These are phyloP conservation scores for Coemansia javaensis DNA, from an alignment of 192 early-diverging fungal species.

Conservation along the genomic window DNA sequence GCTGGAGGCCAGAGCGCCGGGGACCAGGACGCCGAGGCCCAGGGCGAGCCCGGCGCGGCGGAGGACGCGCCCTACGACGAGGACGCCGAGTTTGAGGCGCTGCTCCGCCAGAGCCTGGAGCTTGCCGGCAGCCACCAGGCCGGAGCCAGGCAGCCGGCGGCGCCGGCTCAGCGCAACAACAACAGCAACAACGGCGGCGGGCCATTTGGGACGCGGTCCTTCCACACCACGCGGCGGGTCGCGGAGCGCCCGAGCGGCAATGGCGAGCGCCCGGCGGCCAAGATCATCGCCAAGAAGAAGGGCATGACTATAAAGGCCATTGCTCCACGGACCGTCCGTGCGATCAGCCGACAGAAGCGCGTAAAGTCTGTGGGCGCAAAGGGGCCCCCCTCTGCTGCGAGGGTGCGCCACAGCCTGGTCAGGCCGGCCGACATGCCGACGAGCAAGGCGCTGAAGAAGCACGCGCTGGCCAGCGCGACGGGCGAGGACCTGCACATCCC, in stretches of 20 bases:
- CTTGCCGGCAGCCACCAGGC: not conserved
- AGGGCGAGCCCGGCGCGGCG: not conserved
- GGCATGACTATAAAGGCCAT: not conserved
- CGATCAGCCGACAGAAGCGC: no score
- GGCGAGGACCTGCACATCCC: conserved; percentile 17
- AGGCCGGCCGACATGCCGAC: conserved; percentile 4
- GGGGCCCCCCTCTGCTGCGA: no score
- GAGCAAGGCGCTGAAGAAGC: conserved; percentile 4
- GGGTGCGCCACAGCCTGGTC: no score
- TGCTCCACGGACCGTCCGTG: no score
- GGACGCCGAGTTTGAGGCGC: conserved; percentile 37
- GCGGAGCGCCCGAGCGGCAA: no score
- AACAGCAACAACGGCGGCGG: not conserved
- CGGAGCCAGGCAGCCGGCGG: not conserved
- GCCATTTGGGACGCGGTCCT: conserved; percentile 17
- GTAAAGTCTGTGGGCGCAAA: no score
- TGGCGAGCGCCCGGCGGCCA: not conserved
- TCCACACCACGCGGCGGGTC: conserved; percentile 12
- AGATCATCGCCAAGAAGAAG: not conserved
- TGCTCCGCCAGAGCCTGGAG: conserved; percentile 38
- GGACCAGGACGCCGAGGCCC: not conserved
- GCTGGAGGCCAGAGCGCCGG: not conserved
- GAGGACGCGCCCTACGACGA: conserved; percentile 2
- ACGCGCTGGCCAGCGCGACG: conserved; percentile 3
- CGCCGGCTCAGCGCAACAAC: not conserved